These are phyloP conservation scores for Fusarium globosum DNA, from an alignment of 2,329 filamentous ascomycete genomes.

Conservation along the genomic window DNA sequence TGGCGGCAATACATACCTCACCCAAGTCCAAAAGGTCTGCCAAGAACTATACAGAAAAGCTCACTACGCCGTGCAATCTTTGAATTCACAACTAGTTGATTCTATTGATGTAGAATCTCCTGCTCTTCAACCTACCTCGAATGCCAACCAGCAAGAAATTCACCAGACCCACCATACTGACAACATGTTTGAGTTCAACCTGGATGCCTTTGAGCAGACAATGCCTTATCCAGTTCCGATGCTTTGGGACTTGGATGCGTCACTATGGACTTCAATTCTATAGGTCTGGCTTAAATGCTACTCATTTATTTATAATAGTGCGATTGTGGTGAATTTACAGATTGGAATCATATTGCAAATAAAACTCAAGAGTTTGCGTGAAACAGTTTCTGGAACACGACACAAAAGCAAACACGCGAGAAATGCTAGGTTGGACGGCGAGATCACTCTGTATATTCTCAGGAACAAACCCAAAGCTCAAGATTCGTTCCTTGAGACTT, in stretches of 20 bases:
- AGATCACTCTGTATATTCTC: too few species aligned
- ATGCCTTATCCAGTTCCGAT: background rate
- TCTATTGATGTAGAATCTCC: background rate
- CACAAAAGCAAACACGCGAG: too few species aligned
- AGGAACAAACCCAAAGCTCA: accelerated
- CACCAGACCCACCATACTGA: background rate
- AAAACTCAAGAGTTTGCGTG: too few species aligned
- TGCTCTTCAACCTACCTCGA: background rate
- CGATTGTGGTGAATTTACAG: too few species aligned
- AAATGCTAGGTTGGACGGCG: too few species aligned
- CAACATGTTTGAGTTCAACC: background rate
- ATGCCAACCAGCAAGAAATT: background rate
- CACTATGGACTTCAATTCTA: background rate
- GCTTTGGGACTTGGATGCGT: background rate
- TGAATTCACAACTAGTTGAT: background rate
- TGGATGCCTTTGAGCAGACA: background rate
- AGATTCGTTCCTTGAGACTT: accelerated
- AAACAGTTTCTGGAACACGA: too few species aligned
- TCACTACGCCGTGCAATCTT: background rate
- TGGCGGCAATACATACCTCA: background rate
- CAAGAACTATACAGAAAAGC: background rate
- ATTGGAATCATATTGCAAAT: too few species aligned
- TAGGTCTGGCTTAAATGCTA: background rate
- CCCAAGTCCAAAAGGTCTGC: background rate
- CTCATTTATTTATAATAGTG: too few species aligned